These are phyloP conservation scores for Cephalotrichum gorgonifer DNA, from an alignment of 2,329 filamentous ascomycete species.

Conservation along the genomic window DNA sequence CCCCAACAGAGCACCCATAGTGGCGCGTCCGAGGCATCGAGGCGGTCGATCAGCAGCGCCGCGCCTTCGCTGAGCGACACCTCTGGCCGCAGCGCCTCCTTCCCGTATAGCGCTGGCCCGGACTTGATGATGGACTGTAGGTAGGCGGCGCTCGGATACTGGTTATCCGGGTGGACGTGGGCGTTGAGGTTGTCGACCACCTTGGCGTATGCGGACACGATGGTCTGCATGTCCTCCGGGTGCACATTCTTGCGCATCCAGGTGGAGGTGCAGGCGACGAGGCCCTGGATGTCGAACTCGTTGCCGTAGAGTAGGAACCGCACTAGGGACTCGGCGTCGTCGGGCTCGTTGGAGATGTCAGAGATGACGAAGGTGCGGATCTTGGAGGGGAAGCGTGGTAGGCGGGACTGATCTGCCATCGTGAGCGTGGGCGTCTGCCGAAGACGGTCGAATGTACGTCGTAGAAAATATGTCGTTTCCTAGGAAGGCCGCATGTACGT, in stretches of 20 bases:
- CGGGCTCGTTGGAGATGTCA: constrained; percentile 35
- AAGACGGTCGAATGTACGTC: too few relatives aligned
- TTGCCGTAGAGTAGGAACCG: constrained; percentile 34
- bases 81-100: constrained; percentile 19
- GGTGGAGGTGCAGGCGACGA: constrained; percentile 34
- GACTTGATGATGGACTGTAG: constrained; percentile 22
- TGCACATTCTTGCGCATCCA: constrained; percentile 30
- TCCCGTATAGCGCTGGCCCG: constrained; percentile 25
- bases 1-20: constrained; percentile 45
- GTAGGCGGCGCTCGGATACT: constrained; percentile 27
- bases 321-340: constrained; percentile 32
- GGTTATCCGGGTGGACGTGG: constrained; percentile 31
- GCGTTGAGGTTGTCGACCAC: constrained; percentile 35
- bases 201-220: constrained; percentile 30
- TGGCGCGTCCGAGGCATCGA: constrained; percentile 20
- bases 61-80: constrained; percentile 25
- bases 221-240: constrained; percentile 30
- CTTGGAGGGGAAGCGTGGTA: too few relatives aligned
- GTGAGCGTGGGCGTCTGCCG: too few relatives aligned
- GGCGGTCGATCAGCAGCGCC: constrained; percentile 26
- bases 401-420: too few relatives aligned
- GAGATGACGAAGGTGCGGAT: constrained; percentile 28
- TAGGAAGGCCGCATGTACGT: too few relatives aligned
- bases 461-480: too few relatives aligned
- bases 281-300: constrained; percentile 32